Evolutionary conservation across 306 rosid genomes (phyloP).

Genomic region (Rosa chinensis): DNA sequence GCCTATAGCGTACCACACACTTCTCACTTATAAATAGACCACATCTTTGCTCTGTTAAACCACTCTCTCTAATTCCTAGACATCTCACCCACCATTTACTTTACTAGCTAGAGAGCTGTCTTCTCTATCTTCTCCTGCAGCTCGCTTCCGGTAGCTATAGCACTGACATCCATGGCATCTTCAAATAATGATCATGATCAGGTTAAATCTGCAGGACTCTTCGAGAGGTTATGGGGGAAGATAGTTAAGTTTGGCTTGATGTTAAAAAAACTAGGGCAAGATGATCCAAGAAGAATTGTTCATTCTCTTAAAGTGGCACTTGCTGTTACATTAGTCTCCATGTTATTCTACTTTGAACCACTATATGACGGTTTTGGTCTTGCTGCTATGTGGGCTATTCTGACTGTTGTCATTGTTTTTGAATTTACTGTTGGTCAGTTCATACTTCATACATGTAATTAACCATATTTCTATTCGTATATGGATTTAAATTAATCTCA

Average conservation of each 20-base stretch:
- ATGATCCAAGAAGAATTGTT: slow-evolving; percentile 27
- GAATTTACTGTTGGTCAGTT: slow-evolving; percentile 33
- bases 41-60: not conserved
- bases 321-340: slow-evolving; percentile 29
- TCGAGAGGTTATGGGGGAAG: not conserved
- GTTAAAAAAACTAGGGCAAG: slow-evolving; percentile 25
- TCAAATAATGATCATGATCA: not conserved
- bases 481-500: not conserved
- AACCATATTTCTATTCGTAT: not conserved
- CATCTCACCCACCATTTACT: not conserved
- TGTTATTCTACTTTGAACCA: slow-evolving; percentile 28
- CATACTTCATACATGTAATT: not conserved
- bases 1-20: not conserved
- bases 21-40: not conserved
- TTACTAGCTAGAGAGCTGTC: not conserved
- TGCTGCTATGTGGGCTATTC: slow-evolving; percentile 33
- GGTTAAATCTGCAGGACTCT: not conserved
- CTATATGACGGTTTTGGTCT: slow-evolving; percentile 29
- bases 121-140: slow-evolving; percentile 3
- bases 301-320: slow-evolving; percentile 34
- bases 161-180: slow-evolving; percentile 7
- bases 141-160: not conserved
- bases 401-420: slow-evolving; percentile 28
- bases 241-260: not conserved
- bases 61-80: not conserved